These are phyloP conservation scores for Zalaria obscura DNA, from an alignment of 2,329 filamentous ascomycete genomes.

Conservation along the genomic window DNA sequence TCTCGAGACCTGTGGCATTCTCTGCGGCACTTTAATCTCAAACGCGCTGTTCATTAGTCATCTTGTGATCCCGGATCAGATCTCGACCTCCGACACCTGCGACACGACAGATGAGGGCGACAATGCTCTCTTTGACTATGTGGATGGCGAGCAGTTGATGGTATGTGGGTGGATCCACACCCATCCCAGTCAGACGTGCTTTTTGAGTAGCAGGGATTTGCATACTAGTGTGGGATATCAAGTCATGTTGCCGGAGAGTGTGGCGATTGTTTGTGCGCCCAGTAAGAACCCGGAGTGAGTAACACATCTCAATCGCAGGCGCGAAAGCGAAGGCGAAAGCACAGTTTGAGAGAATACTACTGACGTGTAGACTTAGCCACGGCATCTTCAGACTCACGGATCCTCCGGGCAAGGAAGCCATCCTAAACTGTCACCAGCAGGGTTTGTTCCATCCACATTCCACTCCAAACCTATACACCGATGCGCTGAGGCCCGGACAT, in stretches of 20 bases:
- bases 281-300: slow-evolving; percentile 61
- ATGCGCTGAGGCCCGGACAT: slow-evolving; percentile 46
- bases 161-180: slow-evolving; percentile 97
- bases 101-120: slow-evolving; percentile 74
- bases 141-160: slow-evolving; percentile 68
- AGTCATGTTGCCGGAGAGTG: slow-evolving; percentile 89
- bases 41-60: slow-evolving; percentile 87
- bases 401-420: slow-evolving; percentile 76
- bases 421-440: slow-evolving; percentile 62
- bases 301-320: not conserved
- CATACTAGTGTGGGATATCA: slow-evolving; percentile 94
- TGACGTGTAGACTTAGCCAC: slow-evolving; percentile 41
- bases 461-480: slow-evolving; percentile 62
- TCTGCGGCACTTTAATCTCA: slow-evolving; percentile 80
- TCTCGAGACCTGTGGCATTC: slow-evolving; percentile 87
- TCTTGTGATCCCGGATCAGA: slow-evolving; percentile 82
- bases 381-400: slow-evolving; percentile 89
- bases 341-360: not conserved
- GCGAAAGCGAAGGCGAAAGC: not conserved
- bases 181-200: slow-evolving; percentile 90
- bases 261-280: slow-evolving; percentile 92
- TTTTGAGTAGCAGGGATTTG: slow-evolving; percentile 87
- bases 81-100: slow-evolving; percentile 81
- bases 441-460: slow-evolving; percentile 74
- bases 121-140: slow-evolving; percentile 68